A percentile compares a stretch with the other conserved stretches of the same genome.
Evolutionary conservation across 495 filamentous ascomycete genomes (phyloP).

Genomic region (Aspergillus campestris): DNA sequence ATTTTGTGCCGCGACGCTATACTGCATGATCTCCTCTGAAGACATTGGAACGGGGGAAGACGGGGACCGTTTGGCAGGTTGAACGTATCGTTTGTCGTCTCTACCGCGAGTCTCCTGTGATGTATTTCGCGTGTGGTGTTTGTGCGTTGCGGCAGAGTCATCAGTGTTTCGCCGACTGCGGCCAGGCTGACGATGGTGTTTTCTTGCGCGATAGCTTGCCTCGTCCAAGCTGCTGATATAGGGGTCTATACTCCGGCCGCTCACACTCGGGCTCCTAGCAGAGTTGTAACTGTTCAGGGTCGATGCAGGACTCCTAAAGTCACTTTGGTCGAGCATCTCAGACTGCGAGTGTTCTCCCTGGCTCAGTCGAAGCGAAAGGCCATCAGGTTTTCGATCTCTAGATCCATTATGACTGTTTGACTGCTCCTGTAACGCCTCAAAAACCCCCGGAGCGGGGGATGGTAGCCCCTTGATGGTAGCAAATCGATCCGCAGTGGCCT

Average conservation of each 20-base stretch:
- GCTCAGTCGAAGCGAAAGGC: slow-evolving; percentile 65
- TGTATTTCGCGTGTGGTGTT: slow-evolving; percentile 44
- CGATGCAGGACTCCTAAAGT: slow-evolving; percentile 38
- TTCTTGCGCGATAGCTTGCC: slow-evolving; percentile 54
- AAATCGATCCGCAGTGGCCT: slow-evolving; percentile 31
- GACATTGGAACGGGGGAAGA: slow-evolving; percentile 91
- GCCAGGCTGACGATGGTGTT: slow-evolving; percentile 45
- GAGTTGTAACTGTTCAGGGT: slow-evolving; percentile 41
- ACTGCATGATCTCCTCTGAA: slow-evolving; percentile 64
- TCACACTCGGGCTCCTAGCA: slow-evolving; percentile 44
- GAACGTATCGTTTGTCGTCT: slow-evolving; percentile 57
- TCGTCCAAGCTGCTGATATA: slow-evolving; percentile 84
- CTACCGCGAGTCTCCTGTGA: slow-evolving; percentile 65
- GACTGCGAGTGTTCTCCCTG: slow-evolving; percentile 37
- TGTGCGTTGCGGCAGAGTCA: slow-evolving; percentile 37
- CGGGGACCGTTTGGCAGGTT: slow-evolving; percentile 76
- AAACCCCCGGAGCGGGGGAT: slow-evolving; percentile 48
- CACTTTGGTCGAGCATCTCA: slow-evolving; percentile 11
- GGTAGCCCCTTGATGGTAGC: slow-evolving; percentile 46
- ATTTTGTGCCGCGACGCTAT: slow-evolving; percentile 37
- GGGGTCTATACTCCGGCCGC: slow-evolving; percentile 64
- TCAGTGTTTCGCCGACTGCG: slow-evolving; percentile 47
- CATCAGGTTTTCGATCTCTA: slow-evolving; percentile 71
- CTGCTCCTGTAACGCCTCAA: slow-evolving; percentile 50
- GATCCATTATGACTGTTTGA: slow-evolving; percentile 59